phyloP scores from a whole-genome alignment of 73 alveolate genomes.

The Durusdinium trenchii region DNA sequence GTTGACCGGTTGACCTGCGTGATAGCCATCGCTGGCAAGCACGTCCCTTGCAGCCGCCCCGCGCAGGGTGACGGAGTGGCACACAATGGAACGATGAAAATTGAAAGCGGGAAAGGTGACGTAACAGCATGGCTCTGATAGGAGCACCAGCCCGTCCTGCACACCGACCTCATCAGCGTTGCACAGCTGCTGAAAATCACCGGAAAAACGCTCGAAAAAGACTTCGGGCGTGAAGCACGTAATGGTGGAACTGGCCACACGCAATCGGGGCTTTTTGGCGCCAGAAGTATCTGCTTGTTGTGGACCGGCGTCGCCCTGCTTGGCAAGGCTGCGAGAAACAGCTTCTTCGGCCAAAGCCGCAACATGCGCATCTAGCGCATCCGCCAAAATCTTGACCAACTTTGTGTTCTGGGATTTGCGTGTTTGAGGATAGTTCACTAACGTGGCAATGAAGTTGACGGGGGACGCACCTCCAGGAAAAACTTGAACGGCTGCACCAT shows the following conservation, averaged over 20 bases:
- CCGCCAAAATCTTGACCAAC: not conserved
- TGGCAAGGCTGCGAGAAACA: not conserved
- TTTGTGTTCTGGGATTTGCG: conserved; percentile 32
- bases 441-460: not conserved
- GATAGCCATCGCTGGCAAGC: too few species aligned
- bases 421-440: conserved; percentile 26
- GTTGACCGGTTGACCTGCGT: too few species aligned
- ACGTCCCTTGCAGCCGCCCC: too few species aligned
- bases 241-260: not conserved
- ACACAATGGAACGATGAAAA: too few species aligned
- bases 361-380: not conserved
- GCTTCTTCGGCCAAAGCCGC: not conserved
- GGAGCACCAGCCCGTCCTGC: not conserved
- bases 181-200: conserved; percentile 27
- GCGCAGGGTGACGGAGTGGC: too few species aligned
- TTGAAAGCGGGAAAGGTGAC: too few species aligned
- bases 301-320: not conserved
- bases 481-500: conserved; percentile 5
- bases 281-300: too few species aligned
- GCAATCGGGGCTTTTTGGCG: not conserved
- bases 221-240: conserved; percentile 25
- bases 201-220: conserved; percentile 29
- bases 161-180: not conserved
- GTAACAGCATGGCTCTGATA: too few species aligned
- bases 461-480: conserved; percentile 18